phyloP scores from a whole-genome alignment of 148 eudicot species.

The Camellia lanceoleosa region DNA sequence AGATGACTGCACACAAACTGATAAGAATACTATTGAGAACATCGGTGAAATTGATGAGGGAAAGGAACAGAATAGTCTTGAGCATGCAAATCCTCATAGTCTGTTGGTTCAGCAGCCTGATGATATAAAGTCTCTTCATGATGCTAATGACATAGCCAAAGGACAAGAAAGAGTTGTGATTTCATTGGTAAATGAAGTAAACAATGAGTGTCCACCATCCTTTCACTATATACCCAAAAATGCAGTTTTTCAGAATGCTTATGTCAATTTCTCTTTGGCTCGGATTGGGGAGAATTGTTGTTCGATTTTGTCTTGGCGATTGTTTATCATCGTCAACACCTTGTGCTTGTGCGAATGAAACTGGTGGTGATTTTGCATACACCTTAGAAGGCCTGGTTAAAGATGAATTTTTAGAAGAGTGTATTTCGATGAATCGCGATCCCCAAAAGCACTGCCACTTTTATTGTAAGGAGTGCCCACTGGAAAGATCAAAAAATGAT shows the following conservation, averaged over 20 bases:
- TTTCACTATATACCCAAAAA: conserved; percentile 64
- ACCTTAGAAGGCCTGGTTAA: conserved; percentile 50
- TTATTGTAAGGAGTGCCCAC: conserved; percentile 67
- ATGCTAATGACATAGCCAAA: conserved; percentile 49
- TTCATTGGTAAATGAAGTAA: conserved; percentile 44
- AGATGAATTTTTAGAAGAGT: conserved; percentile 63
- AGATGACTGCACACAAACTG: conserved; percentile 17
- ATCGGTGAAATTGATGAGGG: conserved; percentile 20
- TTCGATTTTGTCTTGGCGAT: conserved; percentile 51
- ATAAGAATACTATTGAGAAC: conserved; percentile 18
- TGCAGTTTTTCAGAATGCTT: conserved; percentile 52
- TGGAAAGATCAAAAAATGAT: conserved; percentile 51
- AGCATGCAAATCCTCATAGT: conserved; percentile 31
- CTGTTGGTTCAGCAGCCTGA: conserved; percentile 36
- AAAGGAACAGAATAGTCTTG: conserved; percentile 24
- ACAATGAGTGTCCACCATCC: conserved; percentile 47
- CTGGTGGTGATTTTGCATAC: conserved; percentile 59
- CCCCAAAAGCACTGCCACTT: conserved; percentile 41
- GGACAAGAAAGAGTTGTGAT: conserved; percentile 59
- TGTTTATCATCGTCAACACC: conserved; percentile 48
- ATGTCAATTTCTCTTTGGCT: conserved; percentile 54
- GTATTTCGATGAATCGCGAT: conserved; percentile 45
- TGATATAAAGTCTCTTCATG: conserved; percentile 19
- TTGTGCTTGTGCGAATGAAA: conserved; percentile 55
- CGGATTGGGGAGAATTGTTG: conserved; percentile 68